A percentile compares a stretch with the other conserved stretches of the same genome.
phyloP scores from a whole-genome alignment of 768 basidiomycete species.

The Russula griseocarnosa region DNA sequence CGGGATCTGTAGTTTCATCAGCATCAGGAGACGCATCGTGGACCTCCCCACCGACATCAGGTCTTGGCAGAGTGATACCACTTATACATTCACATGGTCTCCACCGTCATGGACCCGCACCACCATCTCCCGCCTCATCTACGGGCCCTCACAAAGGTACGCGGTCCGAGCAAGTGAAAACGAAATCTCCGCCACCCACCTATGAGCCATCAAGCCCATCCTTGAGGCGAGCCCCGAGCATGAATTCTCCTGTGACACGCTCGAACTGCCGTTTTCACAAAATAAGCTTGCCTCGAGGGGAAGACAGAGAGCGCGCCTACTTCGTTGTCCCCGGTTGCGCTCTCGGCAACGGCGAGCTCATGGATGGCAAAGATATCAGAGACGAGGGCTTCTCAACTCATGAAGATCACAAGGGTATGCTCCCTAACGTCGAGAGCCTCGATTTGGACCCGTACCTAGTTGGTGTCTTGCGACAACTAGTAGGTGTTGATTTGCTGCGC shows the following conservation, averaged over 20 bases:
- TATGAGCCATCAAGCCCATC: conserved; percentile 17
- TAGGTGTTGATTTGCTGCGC: conserved; percentile 59
- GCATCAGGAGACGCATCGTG: conserved; percentile 30
- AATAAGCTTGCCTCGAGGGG: conserved; percentile 57
- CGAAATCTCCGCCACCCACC: conserved; percentile 10
- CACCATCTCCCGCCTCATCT: conserved; percentile 18
- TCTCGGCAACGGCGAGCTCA: conserved; percentile 52
- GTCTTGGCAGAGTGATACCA: conserved; percentile 22
- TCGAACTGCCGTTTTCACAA: conserved; percentile 69
- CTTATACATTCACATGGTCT: conserved; percentile 32
- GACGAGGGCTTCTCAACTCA: conserved; percentile 56
- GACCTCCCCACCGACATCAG: conserved; percentile 29
- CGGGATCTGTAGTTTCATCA: conserved; percentile 49
- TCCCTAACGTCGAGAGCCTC: conserved; percentile 47
- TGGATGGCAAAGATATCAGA: conserved; percentile 52
- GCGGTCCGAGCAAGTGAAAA: conserved; percentile 20
- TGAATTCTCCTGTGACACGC: conserved; percentile 54
- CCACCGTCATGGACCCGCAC: conserved; percentile 32
- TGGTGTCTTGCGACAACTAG: conserved; percentile 54
- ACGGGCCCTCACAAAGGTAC: conserved; percentile 1
- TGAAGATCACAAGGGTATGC: conserved; percentile 47
- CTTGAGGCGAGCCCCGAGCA: conserved; percentile 10
- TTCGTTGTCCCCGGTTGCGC: conserved; percentile 72
- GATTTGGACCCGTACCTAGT: conserved; percentile 52
- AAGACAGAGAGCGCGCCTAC: conserved; percentile 48